Base-by-base conservation (phyloP, 2,329 filamentous ascomycete genomes). In the Delphinella strobiligena region DNA sequence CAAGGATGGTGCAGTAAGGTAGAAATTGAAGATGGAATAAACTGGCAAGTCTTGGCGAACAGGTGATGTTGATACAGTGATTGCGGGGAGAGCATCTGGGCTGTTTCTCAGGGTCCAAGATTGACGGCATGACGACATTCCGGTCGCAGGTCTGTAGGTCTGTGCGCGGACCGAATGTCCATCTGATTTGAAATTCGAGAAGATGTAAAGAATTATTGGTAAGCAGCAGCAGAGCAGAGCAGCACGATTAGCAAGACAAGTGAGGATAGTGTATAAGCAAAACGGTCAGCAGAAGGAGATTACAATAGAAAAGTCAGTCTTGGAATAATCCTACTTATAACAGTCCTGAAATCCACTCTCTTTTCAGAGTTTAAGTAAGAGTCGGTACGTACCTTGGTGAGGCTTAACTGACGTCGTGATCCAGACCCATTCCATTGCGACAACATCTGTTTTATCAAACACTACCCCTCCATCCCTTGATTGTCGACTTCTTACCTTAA, bases 361-460 rank as follows among this genome's bases (percentile, higher is more conserved):
- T 12, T 12, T 27, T 12, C 7, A 27, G 7, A 7, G 7, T 27
- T 27, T 27, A 12, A 27, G 22, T 27, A 7, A n/a, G n/a, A n/a
- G n/a, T n/a, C n/a, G n/a, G n/a, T n/a, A n/a, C n/a, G n/a, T n/a
- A n/a, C n/a, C n/a, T n/a, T n/a, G n/a, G n/a, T n/a, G n/a, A n/a
- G n/a, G n/a, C n/a, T n/a, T n/a, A n/a, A n/a, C 22, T 33, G 31
- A 33, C 31, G 31, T 17, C 31, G 16, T 33, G n/a, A 33, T 33
- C 8, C 31, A 33, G 12, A 9, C 9, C n/a, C 27, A 9, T 30
- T 30, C n/a, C n/a, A 3, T 2, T 9, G 16, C 14, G 31, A 10
- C 31, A 33, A 33, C 31, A 33, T 19, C 14, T 18, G 8, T 33
- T 17, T 14, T 14, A 33, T 17, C 8, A 10, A 33, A 11, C 22